phyloP scores from a whole-genome alignment of 2,329 filamentous ascomycete species.

The Falciphora oryzae region DNA sequence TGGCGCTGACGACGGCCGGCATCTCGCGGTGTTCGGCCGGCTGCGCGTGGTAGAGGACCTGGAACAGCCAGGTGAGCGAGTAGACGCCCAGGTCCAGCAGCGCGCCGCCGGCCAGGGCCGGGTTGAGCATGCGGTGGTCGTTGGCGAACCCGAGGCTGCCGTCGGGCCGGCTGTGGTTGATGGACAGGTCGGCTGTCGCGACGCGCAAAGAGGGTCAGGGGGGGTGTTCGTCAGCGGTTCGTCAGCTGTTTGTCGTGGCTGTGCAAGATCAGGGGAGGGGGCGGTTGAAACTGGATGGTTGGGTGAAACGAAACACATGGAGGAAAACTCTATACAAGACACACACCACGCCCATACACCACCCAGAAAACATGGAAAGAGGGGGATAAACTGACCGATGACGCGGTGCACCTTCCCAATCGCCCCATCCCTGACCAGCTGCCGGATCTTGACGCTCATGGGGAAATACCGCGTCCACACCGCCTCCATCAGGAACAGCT shows the following conservation, averaged over 20 bases:
- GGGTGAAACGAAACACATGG: background rate
- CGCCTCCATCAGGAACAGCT: constrained; percentile 75
- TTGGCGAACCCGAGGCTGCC: constrained; percentile 51
- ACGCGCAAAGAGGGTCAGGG: too few species aligned
- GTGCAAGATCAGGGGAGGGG: too few species aligned
- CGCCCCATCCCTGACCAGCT: constrained; percentile 51
- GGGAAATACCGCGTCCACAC: constrained; percentile 91
- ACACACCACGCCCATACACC: background rate
- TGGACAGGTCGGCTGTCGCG: constrained; percentile 54
- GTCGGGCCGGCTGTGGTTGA: constrained; percentile 53
- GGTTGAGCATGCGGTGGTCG: constrained; percentile 73
- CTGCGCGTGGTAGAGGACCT: constrained; percentile 78
- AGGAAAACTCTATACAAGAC: background rate
- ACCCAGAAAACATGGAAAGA: background rate
- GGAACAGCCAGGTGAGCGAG: constrained; percentile 84
- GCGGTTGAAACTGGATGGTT: background rate
- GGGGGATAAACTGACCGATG: constrained; percentile 33
- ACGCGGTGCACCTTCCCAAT: constrained; percentile 59
- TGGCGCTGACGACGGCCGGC: constrained; percentile 63
- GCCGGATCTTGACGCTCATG: constrained; percentile 67
- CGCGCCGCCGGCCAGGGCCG: constrained; percentile 74
- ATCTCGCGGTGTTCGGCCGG: constrained; percentile 57
- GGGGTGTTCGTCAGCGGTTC: background rate
- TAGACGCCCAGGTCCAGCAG: constrained; percentile 86
- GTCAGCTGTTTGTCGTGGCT: background rate